Conservation (phyloP, 2,329 filamentous ascomycete species). For the Fusarium algeriense region DNA sequence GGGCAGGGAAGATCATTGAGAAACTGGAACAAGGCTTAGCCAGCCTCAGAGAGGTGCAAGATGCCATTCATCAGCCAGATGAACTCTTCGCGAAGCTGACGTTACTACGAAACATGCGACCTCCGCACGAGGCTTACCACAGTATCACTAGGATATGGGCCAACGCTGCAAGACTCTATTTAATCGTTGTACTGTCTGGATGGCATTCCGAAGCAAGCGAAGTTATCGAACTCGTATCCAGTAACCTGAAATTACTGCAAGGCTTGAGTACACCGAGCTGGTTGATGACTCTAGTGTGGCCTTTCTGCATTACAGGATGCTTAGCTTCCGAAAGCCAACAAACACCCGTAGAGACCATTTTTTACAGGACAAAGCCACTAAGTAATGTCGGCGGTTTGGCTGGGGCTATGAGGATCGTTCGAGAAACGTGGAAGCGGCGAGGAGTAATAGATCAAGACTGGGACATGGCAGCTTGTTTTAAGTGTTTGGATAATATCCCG, state of each 20-base stretch:
- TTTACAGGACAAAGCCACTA: neutral
- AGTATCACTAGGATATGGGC: constrained; percentile 13
- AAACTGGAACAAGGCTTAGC: neutral
- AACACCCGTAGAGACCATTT: neutral
- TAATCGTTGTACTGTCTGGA: neutral
- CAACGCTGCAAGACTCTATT: neutral
- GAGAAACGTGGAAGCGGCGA: constrained; percentile 4
- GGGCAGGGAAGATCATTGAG: neutral
- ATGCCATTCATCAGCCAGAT: neutral
- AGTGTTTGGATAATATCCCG: neutral
- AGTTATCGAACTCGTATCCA: neutral
- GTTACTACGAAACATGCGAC: neutral
- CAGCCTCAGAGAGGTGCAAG: neutral
- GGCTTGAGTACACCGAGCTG: neutral
- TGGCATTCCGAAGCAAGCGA: neutral
- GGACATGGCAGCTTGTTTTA: constrained; percentile 52
- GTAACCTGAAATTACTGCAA: neutral
- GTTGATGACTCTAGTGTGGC: constrained; percentile 11
- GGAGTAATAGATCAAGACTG: constrained; percentile 1
- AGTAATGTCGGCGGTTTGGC: constrained; percentile 3
- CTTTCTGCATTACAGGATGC: constrained; percentile 20
- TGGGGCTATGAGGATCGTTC: constrained; percentile 7
- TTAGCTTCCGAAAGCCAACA: neutral
- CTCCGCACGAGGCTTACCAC: neutral
- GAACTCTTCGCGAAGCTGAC: neutral